Percentiles rank a stretch among this genome's conserved stretches.
phyloP scores from a whole-genome alignment of 768 basidiomycete genomes.

The Dentipellis sp. region DNA sequence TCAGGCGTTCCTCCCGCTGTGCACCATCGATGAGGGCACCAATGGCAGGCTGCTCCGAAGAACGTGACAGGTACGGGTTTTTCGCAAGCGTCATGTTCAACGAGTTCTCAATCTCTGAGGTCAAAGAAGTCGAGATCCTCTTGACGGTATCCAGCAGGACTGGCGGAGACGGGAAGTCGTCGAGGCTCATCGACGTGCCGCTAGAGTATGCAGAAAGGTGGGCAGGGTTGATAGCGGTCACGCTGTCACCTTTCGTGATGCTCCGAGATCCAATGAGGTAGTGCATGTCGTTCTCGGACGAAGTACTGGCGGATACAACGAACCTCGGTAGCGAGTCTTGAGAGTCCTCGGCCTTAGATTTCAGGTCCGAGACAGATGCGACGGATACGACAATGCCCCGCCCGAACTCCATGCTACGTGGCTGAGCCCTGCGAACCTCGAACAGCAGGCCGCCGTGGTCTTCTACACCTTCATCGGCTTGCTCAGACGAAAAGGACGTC shows the following conservation, averaged over 20 bases:
- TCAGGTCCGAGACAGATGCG: not conserved
- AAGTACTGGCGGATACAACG: conserved; percentile 1
- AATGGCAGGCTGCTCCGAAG: not conserved
- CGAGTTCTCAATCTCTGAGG: not conserved
- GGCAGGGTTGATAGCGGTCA: not conserved
- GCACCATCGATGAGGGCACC: not conserved
- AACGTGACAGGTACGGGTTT: not conserved
- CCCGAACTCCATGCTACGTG: conserved; percentile 1
- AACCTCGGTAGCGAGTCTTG: not conserved
- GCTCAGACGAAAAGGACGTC: not conserved
- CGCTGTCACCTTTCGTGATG: not conserved
- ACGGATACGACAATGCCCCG: not conserved
- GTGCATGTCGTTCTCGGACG: not conserved
- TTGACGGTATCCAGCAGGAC: not conserved
- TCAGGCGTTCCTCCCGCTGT: not conserved
- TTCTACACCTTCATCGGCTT: not conserved
- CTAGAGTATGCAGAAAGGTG: not conserved
- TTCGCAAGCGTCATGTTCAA: not conserved
- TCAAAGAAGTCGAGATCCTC: not conserved
- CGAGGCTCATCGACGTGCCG: not conserved
- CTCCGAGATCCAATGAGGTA: not conserved
- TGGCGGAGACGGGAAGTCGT: not conserved
- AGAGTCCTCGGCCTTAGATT: not conserved
- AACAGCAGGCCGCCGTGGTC: not conserved
- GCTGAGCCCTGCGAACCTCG: not conserved